Evolutionary conservation across 1,139 yeast species (phyloP), one percentile per base, ranked within the genome.

Genomic region (Geotrichum restrictum): DNA sequence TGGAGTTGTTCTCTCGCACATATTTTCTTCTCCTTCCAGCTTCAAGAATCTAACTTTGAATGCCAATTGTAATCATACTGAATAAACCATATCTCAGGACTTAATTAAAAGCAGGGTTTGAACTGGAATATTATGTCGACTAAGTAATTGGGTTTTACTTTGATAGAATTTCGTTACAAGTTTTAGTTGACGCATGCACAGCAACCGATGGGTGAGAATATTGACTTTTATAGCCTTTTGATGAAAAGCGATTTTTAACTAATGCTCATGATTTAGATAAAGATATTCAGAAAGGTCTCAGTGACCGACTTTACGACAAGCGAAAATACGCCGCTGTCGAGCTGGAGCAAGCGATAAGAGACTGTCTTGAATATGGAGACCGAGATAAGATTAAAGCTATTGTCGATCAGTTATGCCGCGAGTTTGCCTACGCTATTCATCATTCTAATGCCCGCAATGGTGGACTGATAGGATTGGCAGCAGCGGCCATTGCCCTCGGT

Each of bases 281-380:
- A 61, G 78, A 87, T 27, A 80, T 89, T 54, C 78, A 82, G 59
- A 85, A 88, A 68, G 97, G 96, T 46, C 78, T 93, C 49, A 82
- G 86, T 60, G 96, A 94, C 69, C 83, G 95, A 56, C 81, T 93
- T 45, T 93, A 93, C 67, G 98, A 94, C 64, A 91, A 89, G 69
- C 80, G 99, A 48, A 93, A 93, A 66, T 85, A 91, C 1, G 95
- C 98, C 0, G 98, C 99, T 0, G 77, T 86, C 59, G 96, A 89
- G 65, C 76, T 93, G 49, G 98, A 93, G 66, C 81, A 84, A 57
- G 76, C 83, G 18, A 88, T 91, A 43, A 83, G 88, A 58, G 79
- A 84, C 46, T 83, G 88, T 40, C 69, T 91, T 18, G 79, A 80
- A 3, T 79, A 82, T 42, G 83, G 82, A 55, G 89, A 89, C 60